Conservation (phyloP, 1,284 basidiomycete species). For the Rhizoctonia solani region DNA sequence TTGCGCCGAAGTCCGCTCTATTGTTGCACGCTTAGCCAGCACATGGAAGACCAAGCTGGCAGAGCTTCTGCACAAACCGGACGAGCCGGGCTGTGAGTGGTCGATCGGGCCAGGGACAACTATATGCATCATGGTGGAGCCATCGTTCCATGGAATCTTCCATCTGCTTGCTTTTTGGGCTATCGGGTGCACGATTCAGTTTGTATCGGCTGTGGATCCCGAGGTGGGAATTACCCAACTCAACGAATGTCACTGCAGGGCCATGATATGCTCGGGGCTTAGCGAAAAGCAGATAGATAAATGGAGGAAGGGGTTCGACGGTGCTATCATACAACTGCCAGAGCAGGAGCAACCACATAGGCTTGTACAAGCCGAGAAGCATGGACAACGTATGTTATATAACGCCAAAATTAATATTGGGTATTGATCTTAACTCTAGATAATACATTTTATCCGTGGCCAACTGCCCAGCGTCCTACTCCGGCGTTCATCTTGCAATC, state of each 20-base stretch:
- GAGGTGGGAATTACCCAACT: background rate
- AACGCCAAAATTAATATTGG: background rate
- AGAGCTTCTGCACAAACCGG: background rate
- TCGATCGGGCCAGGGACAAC: background rate
- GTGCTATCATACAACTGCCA: background rate
- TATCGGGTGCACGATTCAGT: conserved; percentile 8
- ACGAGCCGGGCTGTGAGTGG: background rate
- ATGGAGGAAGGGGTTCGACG: background rate
- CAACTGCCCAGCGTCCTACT: background rate
- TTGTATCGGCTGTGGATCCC: background rate
- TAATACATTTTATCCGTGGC: background rate
- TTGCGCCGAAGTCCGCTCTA: background rate
- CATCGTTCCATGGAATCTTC: background rate
- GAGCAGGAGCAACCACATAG: background rate
- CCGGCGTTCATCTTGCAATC: background rate
- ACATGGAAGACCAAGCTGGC: background rate
- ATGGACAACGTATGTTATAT: background rate
- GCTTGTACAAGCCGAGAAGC: background rate
- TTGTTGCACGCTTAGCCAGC: background rate
- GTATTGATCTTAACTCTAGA: background rate
- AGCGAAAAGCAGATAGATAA: background rate
- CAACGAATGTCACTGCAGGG: background rate
- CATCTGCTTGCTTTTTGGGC: conserved; percentile 13
- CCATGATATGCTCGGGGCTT: background rate
- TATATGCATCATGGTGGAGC: background rate